Base-by-base conservation (phyloP, 1,139 yeast species). In the Candida sp. region DNA sequence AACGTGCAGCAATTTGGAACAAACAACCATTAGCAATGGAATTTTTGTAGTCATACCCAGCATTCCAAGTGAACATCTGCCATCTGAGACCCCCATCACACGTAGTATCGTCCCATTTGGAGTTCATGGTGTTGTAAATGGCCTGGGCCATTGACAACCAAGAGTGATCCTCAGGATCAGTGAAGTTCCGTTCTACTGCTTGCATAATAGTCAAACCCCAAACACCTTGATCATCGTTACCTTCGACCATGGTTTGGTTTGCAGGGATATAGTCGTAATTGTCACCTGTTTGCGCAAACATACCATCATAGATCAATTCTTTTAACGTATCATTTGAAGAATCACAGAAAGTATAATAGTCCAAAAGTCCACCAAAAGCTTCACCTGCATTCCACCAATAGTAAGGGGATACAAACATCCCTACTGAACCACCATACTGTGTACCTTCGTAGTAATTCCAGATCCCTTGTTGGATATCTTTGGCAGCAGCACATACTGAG, bases 71-170 rank as follows among this genome's bases (percentile, higher is more conserved):
- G 68, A 81, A 84, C 52, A 86, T 87, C 69, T 87, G 96, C 96
- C 96, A 87, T 64, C 95, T 75, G 46, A 87, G 67, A 0, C 96
- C 96, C 35, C 96, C 96, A 38, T 68, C 71, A 63, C 96, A 87
- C 48, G 69, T 62, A 2, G 53, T 60, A 7, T 63, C 56, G 55
- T 87, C 95, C 96, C 96, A 87, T 51, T 95, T 73, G 11, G 75
- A 69, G 45, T 81, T 78, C 86, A 87, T 83, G 36, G 89, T 79
- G 59, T 85, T 82, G 64, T 81, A 87, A 32, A 84, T 83, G 7
- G 89, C 91, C 62, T 84, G 88, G 1, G 90, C 80, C 52, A 86
- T 68, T 30, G 79, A 73, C 32, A 83, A 69, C 95, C 95, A 87
- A 45, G 80, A 68, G 43, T 84, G 83, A 38, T 67, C 60, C 1